Percentiles rank a stretch among this genome's conserved stretches.
Conservation (phyloP, 2,329 filamentous ascomycete species). For the Epichloe aotearoae region DNA sequence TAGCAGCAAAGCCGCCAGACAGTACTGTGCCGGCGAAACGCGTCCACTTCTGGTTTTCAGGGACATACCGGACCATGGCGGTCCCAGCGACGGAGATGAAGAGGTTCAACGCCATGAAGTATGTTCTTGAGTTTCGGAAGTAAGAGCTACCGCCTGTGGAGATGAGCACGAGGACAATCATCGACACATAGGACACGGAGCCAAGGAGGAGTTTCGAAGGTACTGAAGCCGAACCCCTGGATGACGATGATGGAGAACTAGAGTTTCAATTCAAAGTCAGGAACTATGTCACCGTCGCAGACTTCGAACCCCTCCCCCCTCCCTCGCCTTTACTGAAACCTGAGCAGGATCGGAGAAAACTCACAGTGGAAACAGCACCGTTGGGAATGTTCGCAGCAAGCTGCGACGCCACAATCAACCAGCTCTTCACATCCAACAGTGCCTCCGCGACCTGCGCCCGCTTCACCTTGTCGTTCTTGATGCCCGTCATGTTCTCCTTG, state of each 20-base stretch:
- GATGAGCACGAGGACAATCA: constrained; percentile 13
- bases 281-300: background rate
- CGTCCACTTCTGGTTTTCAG: constrained; percentile 9
- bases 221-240: constrained; percentile 13
- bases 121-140: constrained; percentile 13
- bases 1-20: constrained; percentile 41
- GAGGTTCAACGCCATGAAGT: constrained; percentile 14
- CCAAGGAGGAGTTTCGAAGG: constrained; percentile 11
- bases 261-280: background rate
- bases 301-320: too few relatives aligned
- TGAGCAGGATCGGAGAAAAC: background rate
- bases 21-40: constrained; percentile 22
- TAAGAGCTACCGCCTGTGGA: constrained; percentile 11
- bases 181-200: constrained; percentile 10
- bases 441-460: constrained; percentile 13
- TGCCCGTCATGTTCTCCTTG: constrained; percentile 21
- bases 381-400: constrained; percentile 17
- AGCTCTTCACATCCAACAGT: constrained; percentile 13
- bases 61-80: constrained; percentile 13
- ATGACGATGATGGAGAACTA: constrained; percentile 16
- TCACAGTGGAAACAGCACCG: constrained; percentile 15
- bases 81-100: constrained; percentile 11
- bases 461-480: constrained; percentile 16
- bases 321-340: too few relatives aligned
- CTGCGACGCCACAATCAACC: constrained; percentile 14